Conservation (phyloP, 208 protist species). For the Leishmania aethiopica region DNA sequence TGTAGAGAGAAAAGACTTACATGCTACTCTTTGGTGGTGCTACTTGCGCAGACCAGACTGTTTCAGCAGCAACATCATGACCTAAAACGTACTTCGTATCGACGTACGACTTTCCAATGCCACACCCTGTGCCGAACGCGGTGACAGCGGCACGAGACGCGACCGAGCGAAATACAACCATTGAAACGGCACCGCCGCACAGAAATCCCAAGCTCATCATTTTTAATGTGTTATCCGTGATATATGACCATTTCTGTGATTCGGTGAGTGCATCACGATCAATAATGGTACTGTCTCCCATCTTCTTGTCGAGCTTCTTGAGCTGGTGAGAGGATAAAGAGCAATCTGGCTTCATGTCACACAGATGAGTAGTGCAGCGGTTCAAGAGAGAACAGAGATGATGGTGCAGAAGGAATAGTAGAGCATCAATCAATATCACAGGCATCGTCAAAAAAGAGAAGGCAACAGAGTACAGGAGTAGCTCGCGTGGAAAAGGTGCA, state of each 20-base stretch:
- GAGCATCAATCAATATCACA: background rate
- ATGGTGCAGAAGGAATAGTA: background rate
- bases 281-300: conserved; percentile 33
- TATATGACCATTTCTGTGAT: conserved; percentile 78
- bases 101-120: conserved; percentile 85
- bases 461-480: background rate
- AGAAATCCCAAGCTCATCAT: conserved; percentile 79
- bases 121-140: conserved; percentile 75
- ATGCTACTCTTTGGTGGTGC: conserved; percentile 21
- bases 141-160: conserved; percentile 53
- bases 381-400: background rate
- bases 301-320: conserved; percentile 14
- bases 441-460: background rate
- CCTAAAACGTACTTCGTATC: conserved; percentile 86
- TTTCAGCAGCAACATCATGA: conserved; percentile 72
- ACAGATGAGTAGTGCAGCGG: background rate
- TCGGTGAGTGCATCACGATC: conserved; percentile 74
- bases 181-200: conserved; percentile 54
- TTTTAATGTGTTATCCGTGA: conserved; percentile 80
- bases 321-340: conserved; percentile 15
- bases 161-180: conserved; percentile 75
- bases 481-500: background rate
- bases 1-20: conserved; percentile 5
- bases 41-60: conserved; percentile 70
- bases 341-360: background rate